Percentiles rank a stretch among this genome's conserved stretches.
phyloP scores from a whole-genome alignment of 2,329 filamentous ascomycete genomes.

The Diaporthe ilicicola region DNA sequence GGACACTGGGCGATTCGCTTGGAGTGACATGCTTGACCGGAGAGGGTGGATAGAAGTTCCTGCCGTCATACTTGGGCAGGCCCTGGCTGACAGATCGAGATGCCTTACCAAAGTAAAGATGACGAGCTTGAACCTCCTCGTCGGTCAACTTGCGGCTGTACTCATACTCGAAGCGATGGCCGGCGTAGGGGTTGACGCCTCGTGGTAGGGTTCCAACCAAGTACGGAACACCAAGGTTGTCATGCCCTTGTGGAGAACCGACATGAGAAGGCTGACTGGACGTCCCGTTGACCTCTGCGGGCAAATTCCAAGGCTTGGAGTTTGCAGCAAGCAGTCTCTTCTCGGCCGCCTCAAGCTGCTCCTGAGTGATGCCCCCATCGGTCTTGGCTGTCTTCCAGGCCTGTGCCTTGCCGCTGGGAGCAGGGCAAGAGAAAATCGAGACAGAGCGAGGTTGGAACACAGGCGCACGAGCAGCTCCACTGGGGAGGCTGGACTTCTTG shows the following conservation, averaged over 20 bases:
- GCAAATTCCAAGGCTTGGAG: conserved; percentile 22
- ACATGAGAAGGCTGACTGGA: conserved; percentile 1
- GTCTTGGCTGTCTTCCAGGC: conserved; percentile 30
- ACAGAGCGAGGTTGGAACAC: conserved; percentile 55
- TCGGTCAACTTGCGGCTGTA: conserved; percentile 66
- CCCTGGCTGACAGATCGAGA: conserved; percentile 59
- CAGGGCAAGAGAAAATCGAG: conserved; percentile 34
- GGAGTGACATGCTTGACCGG: conserved; percentile 50
- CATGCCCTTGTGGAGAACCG: background rate
- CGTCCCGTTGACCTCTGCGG: conserved; percentile 14
- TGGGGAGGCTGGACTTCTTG: conserved; percentile 51
- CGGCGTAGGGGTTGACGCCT: conserved; percentile 51
- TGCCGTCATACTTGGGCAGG: conserved; percentile 71
- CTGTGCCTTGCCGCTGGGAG: conserved; percentile 15
- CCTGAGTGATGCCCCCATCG: conserved; percentile 20
- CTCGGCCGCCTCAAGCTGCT: conserved; percentile 30
- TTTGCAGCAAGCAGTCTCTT: conserved; percentile 29
- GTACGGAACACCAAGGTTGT: conserved; percentile 53
- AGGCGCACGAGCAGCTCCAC: conserved; percentile 57
- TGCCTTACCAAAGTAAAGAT: conserved; percentile 68
- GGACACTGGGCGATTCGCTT: conserved; percentile 25
- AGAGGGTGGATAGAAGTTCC: conserved; percentile 69
- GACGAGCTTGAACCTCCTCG: conserved; percentile 66
- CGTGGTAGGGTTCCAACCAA: conserved; percentile 61
- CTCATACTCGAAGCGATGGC: conserved; percentile 57